These are phyloP conservation scores for Hypoxylon sp. DNA, from an alignment of 2,329 filamentous ascomycete species.

Conservation along the genomic window DNA sequence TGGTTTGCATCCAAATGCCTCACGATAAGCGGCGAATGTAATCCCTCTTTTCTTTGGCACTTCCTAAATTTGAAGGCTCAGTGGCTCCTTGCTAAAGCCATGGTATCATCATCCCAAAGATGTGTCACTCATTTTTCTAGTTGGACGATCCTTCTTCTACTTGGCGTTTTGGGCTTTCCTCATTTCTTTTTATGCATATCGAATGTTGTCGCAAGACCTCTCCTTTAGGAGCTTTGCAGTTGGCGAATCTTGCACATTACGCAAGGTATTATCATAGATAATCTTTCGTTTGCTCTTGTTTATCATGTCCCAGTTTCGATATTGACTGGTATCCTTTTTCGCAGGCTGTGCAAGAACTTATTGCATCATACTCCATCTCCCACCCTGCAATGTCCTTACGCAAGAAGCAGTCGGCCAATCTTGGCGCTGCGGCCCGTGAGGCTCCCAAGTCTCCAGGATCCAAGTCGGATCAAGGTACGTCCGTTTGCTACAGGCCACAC, in stretches of 20 bases:
- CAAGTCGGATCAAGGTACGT: slow-evolving; percentile 44
- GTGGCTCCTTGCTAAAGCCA: not conserved
- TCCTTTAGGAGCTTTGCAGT: not conserved
- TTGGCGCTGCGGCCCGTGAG: slow-evolving; percentile 3
- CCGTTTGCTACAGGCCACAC: not conserved
- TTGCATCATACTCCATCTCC: not conserved
- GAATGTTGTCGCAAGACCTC: not conserved
- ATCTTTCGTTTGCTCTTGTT: not conserved
- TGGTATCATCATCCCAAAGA: not conserved
- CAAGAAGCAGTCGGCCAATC: slow-evolving; percentile 33
- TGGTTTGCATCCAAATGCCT: not conserved
- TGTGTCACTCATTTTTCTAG: not conserved
- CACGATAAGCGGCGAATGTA: not conserved
- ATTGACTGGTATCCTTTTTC: not conserved
- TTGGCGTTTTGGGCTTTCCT: not conserved
- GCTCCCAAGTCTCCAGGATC: slow-evolving; percentile 20
- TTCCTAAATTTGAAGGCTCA: not conserved
- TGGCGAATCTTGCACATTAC: not conserved
- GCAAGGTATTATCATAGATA: not conserved
- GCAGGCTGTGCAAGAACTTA: slow-evolving; percentile 2
- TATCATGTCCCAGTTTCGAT: not conserved
- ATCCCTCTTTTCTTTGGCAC: too few relatives aligned
- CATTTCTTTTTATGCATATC: not conserved
- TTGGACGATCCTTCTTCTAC: slow-evolving; percentile 1
- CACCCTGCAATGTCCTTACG: slow-evolving; percentile 25